Base-by-base conservation (phyloP, 73 alveolate species). In the Paramecium primaurelia region DNA sequence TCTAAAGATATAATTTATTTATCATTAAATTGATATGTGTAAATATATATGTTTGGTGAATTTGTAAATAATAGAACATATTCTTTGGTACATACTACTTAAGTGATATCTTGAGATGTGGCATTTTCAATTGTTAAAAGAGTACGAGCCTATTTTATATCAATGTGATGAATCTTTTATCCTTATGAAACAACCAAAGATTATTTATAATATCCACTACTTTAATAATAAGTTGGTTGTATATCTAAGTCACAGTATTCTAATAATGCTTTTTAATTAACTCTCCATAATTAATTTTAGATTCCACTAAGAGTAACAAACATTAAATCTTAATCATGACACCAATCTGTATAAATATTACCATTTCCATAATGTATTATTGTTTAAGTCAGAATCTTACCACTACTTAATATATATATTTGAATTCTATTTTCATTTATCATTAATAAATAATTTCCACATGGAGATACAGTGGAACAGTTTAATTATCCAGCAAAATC, bases 171-270 rank as follows among this genome's bases (percentile, higher is more conserved):
- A 64, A 64, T 26, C 8, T 28, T 64, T 64, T 64, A 14, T 32
- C 84, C 84, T 64, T 64, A 18, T 64, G 84, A 64, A 5, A 64
- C 45, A 0, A 64, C 47, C 49, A 64, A 64, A 12, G 84, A 64
- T 11, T 64, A 28, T 26, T 64, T 64, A 64, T 64, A 64, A 64
- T 28, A 64, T 32, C 84, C 47, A 64, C 84, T 64, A 18, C 84
- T 64, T 26, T 64, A 34, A 28, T 64, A 64, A 28, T 64, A 64
- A 32, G 84, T 28, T 8, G 84, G 84, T 64, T 26, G 28, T 32
- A 80, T 47, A 10, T 80, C 91, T 14, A 80, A 25, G 18, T 80
- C 91, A 26, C 91, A 80, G 34, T 80, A 80, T 80, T 80, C 91
- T 25, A 80, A 36, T 20, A 80, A 49, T 9, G 77, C 73, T 14